Evolutionary conservation across 331 rosid genomes (phyloP).

Genomic region (Acacia concinna): DNA sequence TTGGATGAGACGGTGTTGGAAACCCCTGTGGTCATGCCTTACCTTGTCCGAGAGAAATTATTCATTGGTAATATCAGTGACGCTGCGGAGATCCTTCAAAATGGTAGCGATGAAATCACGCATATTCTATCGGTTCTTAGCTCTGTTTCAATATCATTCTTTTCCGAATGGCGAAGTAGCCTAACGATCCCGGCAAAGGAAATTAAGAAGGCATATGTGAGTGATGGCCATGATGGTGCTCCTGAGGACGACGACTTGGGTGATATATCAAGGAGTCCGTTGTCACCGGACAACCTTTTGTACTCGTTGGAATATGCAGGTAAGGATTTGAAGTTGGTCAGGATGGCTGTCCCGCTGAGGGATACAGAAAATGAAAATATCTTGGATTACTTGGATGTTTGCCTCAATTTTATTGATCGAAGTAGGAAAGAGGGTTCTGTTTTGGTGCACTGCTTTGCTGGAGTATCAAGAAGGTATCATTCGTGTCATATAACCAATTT

Average conservation of each 20-base stretch:
- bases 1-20: background rate
- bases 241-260: slow-evolving; percentile 39
- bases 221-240: slow-evolving; percentile 30
- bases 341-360: slow-evolving; percentile 84
- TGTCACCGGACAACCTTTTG: slow-evolving; percentile 58
- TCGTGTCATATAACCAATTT: background rate
- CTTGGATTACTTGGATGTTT: slow-evolving; percentile 78
- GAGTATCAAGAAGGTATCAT: slow-evolving; percentile 87
- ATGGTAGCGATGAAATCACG: slow-evolving; percentile 50
- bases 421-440: slow-evolving; percentile 80
- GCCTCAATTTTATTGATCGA: slow-evolving; percentile 74
- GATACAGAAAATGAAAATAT: slow-evolving; percentile 80
- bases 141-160: slow-evolving; percentile 73
- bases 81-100: slow-evolving; percentile 70
- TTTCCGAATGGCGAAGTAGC: slow-evolving; percentile 69
- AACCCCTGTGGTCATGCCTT: slow-evolving; percentile 55
- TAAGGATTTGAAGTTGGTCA: slow-evolving; percentile 64
- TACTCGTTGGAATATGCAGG: slow-evolving; percentile 82
- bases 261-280: slow-evolving; percentile 45
- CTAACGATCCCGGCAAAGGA: slow-evolving; percentile 62
- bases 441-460: slow-evolving; percentile 97
- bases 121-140: slow-evolving; percentile 84
- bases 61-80: slow-evolving; percentile 76
- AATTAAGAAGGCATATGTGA: slow-evolving; percentile 58
- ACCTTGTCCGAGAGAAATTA: slow-evolving; percentile 74